These are phyloP conservation scores for Linum lewisii DNA, from an alignment of 345 rosid genomes.

Conservation along the genomic window DNA sequence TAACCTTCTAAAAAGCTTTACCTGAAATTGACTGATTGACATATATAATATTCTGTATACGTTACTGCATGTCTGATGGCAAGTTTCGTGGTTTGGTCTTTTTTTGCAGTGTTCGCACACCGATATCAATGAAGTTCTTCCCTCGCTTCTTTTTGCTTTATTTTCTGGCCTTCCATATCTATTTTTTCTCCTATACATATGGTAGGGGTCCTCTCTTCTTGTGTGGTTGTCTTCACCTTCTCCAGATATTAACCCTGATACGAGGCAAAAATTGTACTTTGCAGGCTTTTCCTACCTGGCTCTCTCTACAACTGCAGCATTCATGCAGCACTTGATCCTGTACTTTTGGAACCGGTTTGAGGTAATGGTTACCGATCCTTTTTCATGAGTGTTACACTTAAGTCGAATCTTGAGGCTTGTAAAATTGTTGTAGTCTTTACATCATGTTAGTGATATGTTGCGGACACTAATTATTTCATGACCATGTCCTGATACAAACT, in stretches of 20 bases:
- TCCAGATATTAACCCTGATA: background rate
- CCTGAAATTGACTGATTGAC: too few relatives aligned
- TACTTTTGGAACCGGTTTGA: conserved; percentile 99
- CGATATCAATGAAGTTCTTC: conserved; percentile 98
- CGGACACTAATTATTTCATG: background rate
- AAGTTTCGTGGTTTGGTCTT: conserved; percentile 10
- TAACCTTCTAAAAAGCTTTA: too few relatives aligned
- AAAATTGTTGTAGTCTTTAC: background rate
- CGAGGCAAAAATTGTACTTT: conserved; percentile 7
- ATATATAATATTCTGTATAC: too few relatives aligned
- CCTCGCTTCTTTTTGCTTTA: conserved; percentile 97
- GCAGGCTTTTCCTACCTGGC: conserved; percentile 95
- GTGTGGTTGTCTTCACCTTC: background rate
- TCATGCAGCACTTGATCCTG: conserved; percentile 90
- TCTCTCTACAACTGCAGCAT: conserved; percentile 77
- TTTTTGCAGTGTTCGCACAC: conserved; percentile 83
- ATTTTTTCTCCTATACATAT: conserved; percentile 86
- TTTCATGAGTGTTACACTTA: background rate
- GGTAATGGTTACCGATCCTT: conserved; percentile 30
- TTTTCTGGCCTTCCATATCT: conserved; percentile 95
- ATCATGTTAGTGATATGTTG: background rate
- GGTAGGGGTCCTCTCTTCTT: conserved; percentile 36
- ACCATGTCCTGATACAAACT: background rate
- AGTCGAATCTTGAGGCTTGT: background rate
- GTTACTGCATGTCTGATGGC: conserved; percentile 3